Evolutionary conservation across 768 basidiomycete genomes (phyloP).

Genomic region (Podaxis sp.): DNA sequence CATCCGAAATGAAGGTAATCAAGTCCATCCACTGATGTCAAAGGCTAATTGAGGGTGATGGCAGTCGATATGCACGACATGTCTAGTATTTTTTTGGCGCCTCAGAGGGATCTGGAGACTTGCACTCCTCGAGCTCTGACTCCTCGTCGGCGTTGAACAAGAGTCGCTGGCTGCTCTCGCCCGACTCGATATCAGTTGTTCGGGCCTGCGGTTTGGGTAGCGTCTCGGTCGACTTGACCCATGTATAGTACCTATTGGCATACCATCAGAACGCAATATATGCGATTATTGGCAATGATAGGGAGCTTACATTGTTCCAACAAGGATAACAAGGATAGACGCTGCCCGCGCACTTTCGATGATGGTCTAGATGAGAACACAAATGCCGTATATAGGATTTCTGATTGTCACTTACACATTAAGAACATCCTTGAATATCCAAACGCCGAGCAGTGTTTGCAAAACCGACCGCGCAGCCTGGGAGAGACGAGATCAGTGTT

Average conservation of each 20-base stretch:
- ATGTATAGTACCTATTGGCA: conserved; percentile 50
- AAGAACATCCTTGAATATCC: conserved; percentile 70
- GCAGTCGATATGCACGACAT: neutral
- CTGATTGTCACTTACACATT: conserved; percentile 49
- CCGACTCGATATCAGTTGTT: conserved; percentile 19
- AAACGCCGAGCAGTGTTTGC: conserved; percentile 77
- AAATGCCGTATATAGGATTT: neutral
- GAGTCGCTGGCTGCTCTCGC: conserved; percentile 1
- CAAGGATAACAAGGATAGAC: conserved; percentile 64
- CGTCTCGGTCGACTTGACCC: conserved; percentile 31
- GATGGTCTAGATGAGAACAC: conserved; percentile 3
- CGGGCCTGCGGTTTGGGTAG: conserved; percentile 13
- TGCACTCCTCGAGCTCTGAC: conserved; percentile 7
- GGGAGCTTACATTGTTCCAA: conserved; percentile 59
- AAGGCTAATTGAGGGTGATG: neutral
- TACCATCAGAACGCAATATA: neutral
- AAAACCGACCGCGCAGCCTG: conserved; percentile 80
- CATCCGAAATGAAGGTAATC: no score
- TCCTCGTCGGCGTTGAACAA: conserved; percentile 11
- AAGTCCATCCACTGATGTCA: neutral
- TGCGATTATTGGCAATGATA: neutral
- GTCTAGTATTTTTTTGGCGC: neutral
- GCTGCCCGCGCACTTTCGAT: conserved; percentile 51
- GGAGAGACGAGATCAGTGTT: conserved; percentile 6
- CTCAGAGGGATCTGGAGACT: neutral